Evolutionary conservation across 495 filamentous ascomycete genomes (phyloP).

Genomic region (Xylaria acuta): DNA sequence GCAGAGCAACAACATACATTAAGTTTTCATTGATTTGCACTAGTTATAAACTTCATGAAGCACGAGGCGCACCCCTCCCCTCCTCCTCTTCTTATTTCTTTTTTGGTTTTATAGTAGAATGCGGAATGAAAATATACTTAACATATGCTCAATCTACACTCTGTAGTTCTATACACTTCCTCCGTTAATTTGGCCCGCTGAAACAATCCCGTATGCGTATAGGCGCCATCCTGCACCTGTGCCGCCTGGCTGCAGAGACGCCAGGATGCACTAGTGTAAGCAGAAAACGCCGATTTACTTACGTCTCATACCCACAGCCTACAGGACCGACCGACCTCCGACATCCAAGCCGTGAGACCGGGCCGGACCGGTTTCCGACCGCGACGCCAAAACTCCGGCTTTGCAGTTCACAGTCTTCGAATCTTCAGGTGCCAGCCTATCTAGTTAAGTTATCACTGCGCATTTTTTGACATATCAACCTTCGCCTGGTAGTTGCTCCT

Average conservation of each 20-base stretch:
- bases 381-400: neutral
- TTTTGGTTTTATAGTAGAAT: too few relatives aligned
- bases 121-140: too few relatives aligned
- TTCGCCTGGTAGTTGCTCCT: neutral
- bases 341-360: neutral
- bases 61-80: too few relatives aligned
- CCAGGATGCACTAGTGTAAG: neutral
- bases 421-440: neutral
- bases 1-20: too few relatives aligned
- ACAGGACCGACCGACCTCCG: neutral
- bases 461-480: neutral
- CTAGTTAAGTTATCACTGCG: neutral
- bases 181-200: neutral
- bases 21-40: too few relatives aligned
- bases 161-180: too few relatives aligned
- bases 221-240: neutral
- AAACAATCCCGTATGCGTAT: neutral
- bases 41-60: too few relatives aligned
- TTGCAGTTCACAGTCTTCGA: neutral
- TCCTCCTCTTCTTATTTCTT: too few relatives aligned
- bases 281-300: neutral
- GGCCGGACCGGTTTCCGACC: neutral
- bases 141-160: too few relatives aligned
- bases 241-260: neutral
- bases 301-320: neutral